These are phyloP conservation scores for Ceratocystis eucalypticola DNA, from an alignment of 2,329 filamentous ascomycete genomes.

Conservation along the genomic window DNA sequence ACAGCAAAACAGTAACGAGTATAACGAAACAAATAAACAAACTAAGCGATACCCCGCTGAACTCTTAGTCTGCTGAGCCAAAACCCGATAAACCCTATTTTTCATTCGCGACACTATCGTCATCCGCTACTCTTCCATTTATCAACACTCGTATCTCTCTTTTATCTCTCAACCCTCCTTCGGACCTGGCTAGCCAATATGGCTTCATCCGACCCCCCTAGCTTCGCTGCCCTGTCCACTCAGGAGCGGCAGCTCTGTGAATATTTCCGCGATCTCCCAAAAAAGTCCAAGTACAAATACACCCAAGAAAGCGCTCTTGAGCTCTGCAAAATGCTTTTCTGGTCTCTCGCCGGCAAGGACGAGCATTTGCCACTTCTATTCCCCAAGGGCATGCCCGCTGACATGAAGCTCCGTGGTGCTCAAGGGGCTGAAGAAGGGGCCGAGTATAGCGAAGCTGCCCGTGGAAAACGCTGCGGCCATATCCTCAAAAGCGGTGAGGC, in stretches of 20 bases:
- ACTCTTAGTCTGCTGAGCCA: no score
- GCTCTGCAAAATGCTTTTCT: slow-evolving; percentile 70
- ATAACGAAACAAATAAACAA: no score
- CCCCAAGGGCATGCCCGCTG: slow-evolving; percentile 45
- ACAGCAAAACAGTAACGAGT: no score
- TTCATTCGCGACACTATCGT: no score
- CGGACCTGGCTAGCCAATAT: slow-evolving; percentile 27
- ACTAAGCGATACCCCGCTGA: no score
- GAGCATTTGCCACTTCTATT: slow-evolving; percentile 73
- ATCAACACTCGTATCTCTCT: background rate
- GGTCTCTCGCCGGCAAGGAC: slow-evolving; percentile 62
- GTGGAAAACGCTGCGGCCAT: slow-evolving; percentile 89
- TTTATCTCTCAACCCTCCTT: background rate
- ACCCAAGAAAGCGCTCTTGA: slow-evolving; percentile 54
- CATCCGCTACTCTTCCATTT: background rate
- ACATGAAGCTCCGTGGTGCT: slow-evolving; percentile 68
- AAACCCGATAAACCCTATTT: no score
- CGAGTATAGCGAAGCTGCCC: slow-evolving; percentile 83
- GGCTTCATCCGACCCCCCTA: slow-evolving; percentile 28
- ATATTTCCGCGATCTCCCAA: slow-evolving; percentile 65
- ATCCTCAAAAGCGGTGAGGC: slow-evolving; percentile 93
- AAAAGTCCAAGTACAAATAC: slow-evolving; percentile 61
- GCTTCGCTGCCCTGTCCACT: slow-evolving; percentile 36
- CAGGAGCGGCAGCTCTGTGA: slow-evolving; percentile 74
- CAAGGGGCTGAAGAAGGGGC: slow-evolving; percentile 89